Percentiles rank a stretch among this genome's conserved stretches.
These are phyloP conservation scores for Coniochaeta sp. DNA, from an alignment of 2,329 filamentous ascomycete species.

Conservation along the genomic window DNA sequence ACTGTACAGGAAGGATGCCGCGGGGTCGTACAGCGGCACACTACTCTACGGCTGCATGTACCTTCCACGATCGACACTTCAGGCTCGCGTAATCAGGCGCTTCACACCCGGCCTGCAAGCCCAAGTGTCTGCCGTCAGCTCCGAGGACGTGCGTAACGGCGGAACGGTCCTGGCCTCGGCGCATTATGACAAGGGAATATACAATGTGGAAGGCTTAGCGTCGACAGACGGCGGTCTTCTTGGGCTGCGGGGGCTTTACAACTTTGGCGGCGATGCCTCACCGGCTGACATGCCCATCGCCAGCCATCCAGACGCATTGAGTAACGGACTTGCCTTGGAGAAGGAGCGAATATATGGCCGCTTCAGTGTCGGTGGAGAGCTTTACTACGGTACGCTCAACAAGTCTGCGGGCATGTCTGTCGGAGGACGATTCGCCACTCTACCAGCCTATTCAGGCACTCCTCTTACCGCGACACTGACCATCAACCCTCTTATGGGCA, in stretches of 20 bases:
- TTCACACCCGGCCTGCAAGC: slow-evolving; percentile 72
- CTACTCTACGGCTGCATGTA: slow-evolving; percentile 74
- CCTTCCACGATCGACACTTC: slow-evolving; percentile 76
- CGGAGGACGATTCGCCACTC: slow-evolving; percentile 80
- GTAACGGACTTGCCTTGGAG: slow-evolving; percentile 22
- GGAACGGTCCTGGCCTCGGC: slow-evolving; percentile 67
- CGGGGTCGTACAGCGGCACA: background rate
- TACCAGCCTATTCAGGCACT: slow-evolving; percentile 73
- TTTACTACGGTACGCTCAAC: slow-evolving; percentile 93
- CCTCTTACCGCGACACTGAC: slow-evolving; percentile 92
- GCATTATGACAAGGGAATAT: slow-evolving; percentile 80
- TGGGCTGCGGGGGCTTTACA: slow-evolving; percentile 84
- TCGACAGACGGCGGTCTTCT: slow-evolving; percentile 88
- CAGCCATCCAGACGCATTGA: slow-evolving; percentile 8
- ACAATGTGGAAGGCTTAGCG: slow-evolving; percentile 82
- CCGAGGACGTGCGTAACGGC: slow-evolving; percentile 63
- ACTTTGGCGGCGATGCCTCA: slow-evolving; percentile 72
- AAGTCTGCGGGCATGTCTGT: slow-evolving; percentile 89
- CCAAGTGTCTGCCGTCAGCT: slow-evolving; percentile 72
- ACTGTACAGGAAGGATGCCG: background rate
- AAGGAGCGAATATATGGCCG: slow-evolving; percentile 66
- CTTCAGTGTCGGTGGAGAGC: slow-evolving; percentile 84
- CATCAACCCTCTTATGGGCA: slow-evolving; percentile 90
- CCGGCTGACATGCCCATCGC: slow-evolving; percentile 15
- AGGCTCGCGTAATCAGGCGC: slow-evolving; percentile 76